A percentile compares a stretch with the other conserved stretches of the same genome.
phyloP scores from a whole-genome alignment of 257 asterid genomes.

The Scutellaria barbata region DNA sequence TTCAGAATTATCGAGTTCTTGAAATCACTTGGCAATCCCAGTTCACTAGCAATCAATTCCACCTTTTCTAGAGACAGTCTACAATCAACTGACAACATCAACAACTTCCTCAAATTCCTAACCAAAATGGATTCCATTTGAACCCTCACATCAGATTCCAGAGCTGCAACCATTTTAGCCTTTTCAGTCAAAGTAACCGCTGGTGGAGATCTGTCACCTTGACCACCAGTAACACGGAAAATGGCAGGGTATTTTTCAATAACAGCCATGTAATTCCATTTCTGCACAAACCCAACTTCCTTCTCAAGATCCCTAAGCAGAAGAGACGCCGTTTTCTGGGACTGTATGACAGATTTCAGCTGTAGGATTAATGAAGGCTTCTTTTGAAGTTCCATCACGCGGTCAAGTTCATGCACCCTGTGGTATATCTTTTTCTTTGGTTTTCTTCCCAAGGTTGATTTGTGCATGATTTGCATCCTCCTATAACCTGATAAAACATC shows the following conservation, averaged over 20 bases:
- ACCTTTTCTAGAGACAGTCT: slow-evolving; percentile 68
- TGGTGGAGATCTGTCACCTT: slow-evolving; percentile 56
- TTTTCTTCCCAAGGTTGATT: slow-evolving; percentile 64
- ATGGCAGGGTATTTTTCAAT: slow-evolving; percentile 79
- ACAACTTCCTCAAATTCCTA: slow-evolving; percentile 73
- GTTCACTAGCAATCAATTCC: slow-evolving; percentile 56
- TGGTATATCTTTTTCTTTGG: slow-evolving; percentile 82
- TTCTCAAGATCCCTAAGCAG: slow-evolving; percentile 96
- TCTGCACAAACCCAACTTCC: slow-evolving; percentile 90
- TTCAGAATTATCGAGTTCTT: slow-evolving; percentile 58
- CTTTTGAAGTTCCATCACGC: slow-evolving; percentile 86
- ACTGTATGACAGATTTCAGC: slow-evolving; percentile 71
- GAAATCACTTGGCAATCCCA: slow-evolving; percentile 85
- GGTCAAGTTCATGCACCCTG: slow-evolving; percentile 78
- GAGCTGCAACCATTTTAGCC: slow-evolving; percentile 67
- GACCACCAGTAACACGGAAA: slow-evolving; percentile 64
- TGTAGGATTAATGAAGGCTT: slow-evolving; percentile 73
- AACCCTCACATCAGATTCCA: slow-evolving; percentile 55
- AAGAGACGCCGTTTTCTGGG: slow-evolving; percentile 64
- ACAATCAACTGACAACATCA: slow-evolving; percentile 92
- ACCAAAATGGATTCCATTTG: slow-evolving; percentile 82
- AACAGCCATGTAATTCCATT: slow-evolving; percentile 86
- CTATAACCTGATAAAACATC: slow-evolving; percentile 35
- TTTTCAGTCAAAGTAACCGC: slow-evolving; percentile 67
- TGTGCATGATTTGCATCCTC: slow-evolving; percentile 54